Percentiles rank a stretch among this genome's conserved stretches.
These are phyloP conservation scores for Alnus glutinosa DNA, from an alignment of 306 rosid genomes.

Conservation along the genomic window DNA sequence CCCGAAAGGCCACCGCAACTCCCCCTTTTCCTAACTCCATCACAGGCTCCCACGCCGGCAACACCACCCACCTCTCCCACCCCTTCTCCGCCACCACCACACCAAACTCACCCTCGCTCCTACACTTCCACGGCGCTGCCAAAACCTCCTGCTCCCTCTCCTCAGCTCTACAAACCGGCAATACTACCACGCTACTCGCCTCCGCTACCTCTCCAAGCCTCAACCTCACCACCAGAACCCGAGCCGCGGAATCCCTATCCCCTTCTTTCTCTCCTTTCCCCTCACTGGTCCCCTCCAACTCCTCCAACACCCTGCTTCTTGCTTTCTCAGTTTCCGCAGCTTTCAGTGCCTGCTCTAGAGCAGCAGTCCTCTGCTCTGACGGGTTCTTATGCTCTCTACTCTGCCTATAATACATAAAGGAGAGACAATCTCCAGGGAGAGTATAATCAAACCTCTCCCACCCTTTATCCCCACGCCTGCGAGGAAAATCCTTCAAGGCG, in stretches of 20 bases:
- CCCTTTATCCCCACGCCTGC: slow-evolving; percentile 56
- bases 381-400: slow-evolving; percentile 54
- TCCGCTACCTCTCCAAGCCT: slow-evolving; percentile 86
- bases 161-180: slow-evolving; percentile 71
- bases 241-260: not conserved
- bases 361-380: slow-evolving; percentile 42
- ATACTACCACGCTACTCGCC: slow-evolving; percentile 54
- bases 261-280: slow-evolving; percentile 14
- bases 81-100: slow-evolving; percentile 79
- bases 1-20: slow-evolving; percentile 63
- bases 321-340: slow-evolving; percentile 62
- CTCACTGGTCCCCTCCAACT: slow-evolving; percentile 21
- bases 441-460: slow-evolving; percentile 69
- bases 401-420: slow-evolving; percentile 70
- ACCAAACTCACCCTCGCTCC: slow-evolving; percentile 62
- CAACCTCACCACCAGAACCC: slow-evolving; percentile 84
- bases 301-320: slow-evolving; percentile 31
- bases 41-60: slow-evolving; percentile 76
- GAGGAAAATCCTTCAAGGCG: slow-evolving; percentile 72
- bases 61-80: slow-evolving; percentile 83
- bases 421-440: slow-evolving; percentile 70
- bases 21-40: slow-evolving; percentile 53
- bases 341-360: slow-evolving; percentile 55
- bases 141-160: slow-evolving; percentile 45
- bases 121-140: slow-evolving; percentile 70